phyloP scores from a whole-genome alignment of 2,329 filamentous ascomycete species.

The Clarireedia monteithiana region DNA sequence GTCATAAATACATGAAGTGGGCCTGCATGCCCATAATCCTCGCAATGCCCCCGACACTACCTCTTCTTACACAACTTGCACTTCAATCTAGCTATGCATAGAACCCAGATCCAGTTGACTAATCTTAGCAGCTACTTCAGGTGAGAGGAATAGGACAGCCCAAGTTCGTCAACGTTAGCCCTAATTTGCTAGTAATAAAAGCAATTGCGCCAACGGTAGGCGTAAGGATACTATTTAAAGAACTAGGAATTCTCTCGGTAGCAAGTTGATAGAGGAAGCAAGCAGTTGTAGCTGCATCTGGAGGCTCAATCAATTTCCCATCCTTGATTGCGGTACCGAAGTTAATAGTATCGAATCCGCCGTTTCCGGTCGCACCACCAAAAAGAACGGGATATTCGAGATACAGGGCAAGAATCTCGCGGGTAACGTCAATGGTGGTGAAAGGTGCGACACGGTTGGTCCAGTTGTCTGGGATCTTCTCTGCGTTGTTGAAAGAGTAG shows the following conservation, averaged over 20 bases:
- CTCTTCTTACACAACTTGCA: too few relatives aligned
- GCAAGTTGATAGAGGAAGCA: slow-evolving; percentile 1
- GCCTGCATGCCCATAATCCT: too few relatives aligned
- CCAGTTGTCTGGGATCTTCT: neutral
- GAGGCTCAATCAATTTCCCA: neutral
- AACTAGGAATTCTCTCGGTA: neutral
- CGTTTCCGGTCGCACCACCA: neutral
- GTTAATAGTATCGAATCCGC: neutral
- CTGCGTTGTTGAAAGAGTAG: neutral
- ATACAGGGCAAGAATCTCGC: neutral
- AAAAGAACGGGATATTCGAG: neutral
- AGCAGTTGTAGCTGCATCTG: neutral
- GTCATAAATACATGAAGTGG: too few relatives aligned
- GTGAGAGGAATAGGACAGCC: neutral
- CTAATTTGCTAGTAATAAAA: neutral
- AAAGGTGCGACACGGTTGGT: neutral
- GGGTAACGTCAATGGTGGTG: neutral
- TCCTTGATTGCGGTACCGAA: neutral
- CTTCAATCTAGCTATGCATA: too few relatives aligned
- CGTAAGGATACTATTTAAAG: neutral
- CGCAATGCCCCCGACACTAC: neutral
- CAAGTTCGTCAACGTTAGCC: neutral
- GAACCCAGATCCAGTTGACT: neutral
- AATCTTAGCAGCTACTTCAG: neutral
- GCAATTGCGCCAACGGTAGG: neutral